Evolutionary conservation across 2,329 filamentous ascomycete species (phyloP).

Genomic region (Alternaria sp.): DNA sequence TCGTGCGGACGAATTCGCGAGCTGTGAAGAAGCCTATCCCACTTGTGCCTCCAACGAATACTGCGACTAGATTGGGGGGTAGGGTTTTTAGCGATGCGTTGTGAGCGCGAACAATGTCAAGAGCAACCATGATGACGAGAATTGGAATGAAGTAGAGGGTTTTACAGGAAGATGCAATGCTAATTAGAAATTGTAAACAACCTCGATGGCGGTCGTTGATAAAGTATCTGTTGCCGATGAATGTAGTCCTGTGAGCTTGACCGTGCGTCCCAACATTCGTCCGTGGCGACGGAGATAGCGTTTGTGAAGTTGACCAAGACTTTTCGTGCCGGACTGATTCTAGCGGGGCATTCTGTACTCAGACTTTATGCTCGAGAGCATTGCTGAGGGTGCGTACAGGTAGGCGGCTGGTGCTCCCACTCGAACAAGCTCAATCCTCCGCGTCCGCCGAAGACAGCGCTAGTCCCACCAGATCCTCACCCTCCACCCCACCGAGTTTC

Average conservation of each 20-base stretch:
- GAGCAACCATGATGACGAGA: slow-evolving; percentile 25
- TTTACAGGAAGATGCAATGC: background rate
- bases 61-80: slow-evolving; percentile 33
- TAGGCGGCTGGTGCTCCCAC: background rate
- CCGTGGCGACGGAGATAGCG: background rate
- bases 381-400: background rate
- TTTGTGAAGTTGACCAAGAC: background rate
- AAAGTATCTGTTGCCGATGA: background rate
- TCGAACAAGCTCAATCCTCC: slow-evolving; percentile 24
- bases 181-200: background rate
- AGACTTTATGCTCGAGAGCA: background rate
- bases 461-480: slow-evolving; percentile 19
- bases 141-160: background rate
- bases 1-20: slow-evolving; percentile 50
- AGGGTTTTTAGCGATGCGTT: slow-evolving; percentile 34
- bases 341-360: background rate
- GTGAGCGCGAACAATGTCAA: slow-evolving; percentile 31
- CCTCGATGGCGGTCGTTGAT: background rate
- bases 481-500: slow-evolving; percentile 15
- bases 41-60: slow-evolving; percentile 52
- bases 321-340: background rate
- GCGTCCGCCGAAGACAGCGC: slow-evolving; percentile 19
- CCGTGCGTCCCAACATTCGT: background rate
- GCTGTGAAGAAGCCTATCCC: slow-evolving; percentile 54
- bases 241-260: background rate